Conservation (phyloP, 305 asterid species). For the Fraxinus baroniana region DNA sequence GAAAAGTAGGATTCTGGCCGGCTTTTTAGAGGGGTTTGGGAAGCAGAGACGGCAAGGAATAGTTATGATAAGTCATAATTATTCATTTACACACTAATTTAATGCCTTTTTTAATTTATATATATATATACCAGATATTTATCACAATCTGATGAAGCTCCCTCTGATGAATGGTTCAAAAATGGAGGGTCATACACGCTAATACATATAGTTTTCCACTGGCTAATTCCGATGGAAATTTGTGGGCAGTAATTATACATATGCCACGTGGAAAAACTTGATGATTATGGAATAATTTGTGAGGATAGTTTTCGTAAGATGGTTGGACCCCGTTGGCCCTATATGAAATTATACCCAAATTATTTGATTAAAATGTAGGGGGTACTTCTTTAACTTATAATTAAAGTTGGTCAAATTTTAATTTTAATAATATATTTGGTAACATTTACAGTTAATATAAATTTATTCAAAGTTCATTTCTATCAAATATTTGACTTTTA, state of each 20-base stretch:
- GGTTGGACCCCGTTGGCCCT: constrained; percentile 14
- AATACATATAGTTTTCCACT: neutral
- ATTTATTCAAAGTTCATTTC: no score
- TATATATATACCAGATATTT: constrained; percentile 26
- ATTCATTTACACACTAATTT: constrained; percentile 17
- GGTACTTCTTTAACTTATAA: no score
- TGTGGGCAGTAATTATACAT: constrained; percentile 17
- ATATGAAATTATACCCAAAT: neutral
- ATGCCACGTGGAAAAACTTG: constrained; percentile 14
- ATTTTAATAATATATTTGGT: neutral
- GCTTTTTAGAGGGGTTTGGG: constrained; percentile 26
- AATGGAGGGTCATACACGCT: constrained; percentile 17
- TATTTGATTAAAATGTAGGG: neutral
- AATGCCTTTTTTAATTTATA: constrained; percentile 10
- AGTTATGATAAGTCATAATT: constrained; percentile 25
- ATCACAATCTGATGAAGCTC: constrained; percentile 7
- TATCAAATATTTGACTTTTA: no score
- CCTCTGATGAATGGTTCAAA: constrained; percentile 15
- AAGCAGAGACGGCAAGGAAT: constrained; percentile 35
- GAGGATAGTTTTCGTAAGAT: neutral
- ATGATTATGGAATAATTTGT: constrained; percentile 3
- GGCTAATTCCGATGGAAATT: constrained; percentile 2
- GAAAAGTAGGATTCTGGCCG: constrained; percentile 25
- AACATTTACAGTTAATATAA: no score
- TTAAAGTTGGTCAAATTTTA: neutral